Evolutionary conservation across 768 basidiomycete genomes (phyloP).

Genomic region (Serendipita vermifera): DNA sequence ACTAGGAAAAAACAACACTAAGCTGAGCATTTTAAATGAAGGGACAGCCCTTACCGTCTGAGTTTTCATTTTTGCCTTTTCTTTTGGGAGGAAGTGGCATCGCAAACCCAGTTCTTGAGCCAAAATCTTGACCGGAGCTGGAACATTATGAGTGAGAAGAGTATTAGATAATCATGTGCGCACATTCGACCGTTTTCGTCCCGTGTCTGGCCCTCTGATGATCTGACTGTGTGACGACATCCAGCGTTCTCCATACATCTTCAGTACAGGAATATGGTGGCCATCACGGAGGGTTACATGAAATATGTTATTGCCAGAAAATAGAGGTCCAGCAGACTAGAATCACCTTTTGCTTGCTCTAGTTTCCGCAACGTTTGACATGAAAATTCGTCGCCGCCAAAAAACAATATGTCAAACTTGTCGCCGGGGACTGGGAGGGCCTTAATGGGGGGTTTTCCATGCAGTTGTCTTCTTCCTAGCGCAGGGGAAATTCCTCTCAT

Average conservation of each 20-base stretch:
- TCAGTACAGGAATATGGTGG: background rate
- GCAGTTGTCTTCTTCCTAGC: too few relatives aligned
- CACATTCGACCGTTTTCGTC: conserved; percentile 44
- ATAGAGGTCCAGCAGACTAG: background rate
- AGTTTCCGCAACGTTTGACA: conserved; percentile 56
- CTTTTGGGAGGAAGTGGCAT: conserved; percentile 47
- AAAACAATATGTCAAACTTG: conserved; percentile 63
- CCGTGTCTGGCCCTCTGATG: conserved; percentile 48
- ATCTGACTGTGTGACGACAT: conserved; percentile 63
- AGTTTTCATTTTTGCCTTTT: conserved; percentile 43
- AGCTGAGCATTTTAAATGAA: background rate
- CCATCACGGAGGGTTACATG: background rate
- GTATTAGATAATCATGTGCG: conserved; percentile 17
- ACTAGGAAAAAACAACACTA: conserved; percentile 13
- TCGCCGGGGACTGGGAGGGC: background rate
- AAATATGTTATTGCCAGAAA: background rate
- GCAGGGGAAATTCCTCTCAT: too few relatives aligned
- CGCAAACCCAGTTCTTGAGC: conserved; percentile 42
- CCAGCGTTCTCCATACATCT: conserved; percentile 69
- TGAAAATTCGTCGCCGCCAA: conserved; percentile 84
- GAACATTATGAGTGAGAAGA: background rate
- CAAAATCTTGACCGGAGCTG: conserved; percentile 59
- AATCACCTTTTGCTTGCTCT: conserved; percentile 46
- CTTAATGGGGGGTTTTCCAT: too few relatives aligned
- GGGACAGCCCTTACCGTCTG: conserved; percentile 42